Conservation (phyloP, 768 basidiomycete species). For the Coprinopsis strossmayeri region DNA sequence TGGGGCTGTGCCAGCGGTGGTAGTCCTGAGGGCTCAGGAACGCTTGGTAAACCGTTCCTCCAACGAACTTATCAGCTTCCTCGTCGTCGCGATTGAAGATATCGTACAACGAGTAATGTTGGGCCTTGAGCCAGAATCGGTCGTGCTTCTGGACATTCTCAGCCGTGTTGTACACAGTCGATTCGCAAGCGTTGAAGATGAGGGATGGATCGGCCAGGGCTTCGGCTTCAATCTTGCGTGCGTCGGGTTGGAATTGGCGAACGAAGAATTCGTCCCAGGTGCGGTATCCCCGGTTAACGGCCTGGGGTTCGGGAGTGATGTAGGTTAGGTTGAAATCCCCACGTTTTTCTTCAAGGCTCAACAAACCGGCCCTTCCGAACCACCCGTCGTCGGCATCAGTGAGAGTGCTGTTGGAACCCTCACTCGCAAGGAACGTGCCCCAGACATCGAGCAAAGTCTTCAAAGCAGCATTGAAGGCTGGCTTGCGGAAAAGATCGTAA, state of each 20-base stretch:
- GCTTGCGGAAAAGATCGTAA: conserved; percentile 28
- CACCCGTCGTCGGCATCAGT: conserved; percentile 33
- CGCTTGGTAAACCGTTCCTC: conserved; percentile 49
- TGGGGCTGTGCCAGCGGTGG: conserved; percentile 60
- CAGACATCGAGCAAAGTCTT: conserved; percentile 46
- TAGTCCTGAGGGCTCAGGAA: conserved; percentile 50
- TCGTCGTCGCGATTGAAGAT: conserved; percentile 40
- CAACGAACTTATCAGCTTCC: conserved; percentile 34
- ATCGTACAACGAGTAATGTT: conserved; percentile 52
- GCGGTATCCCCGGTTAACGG: conserved; percentile 35
- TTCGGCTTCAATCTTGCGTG: conserved; percentile 36
- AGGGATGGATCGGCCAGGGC: conserved; percentile 21
- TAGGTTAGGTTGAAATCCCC: conserved; percentile 24
- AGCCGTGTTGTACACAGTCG: conserved; percentile 36
- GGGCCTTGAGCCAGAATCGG: conserved; percentile 55
- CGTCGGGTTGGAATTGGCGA: conserved; percentile 29
- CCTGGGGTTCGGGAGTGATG: conserved; percentile 22
- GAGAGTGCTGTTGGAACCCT: conserved; percentile 17
- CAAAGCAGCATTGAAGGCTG: conserved; percentile 38
- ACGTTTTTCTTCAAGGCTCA: conserved; percentile 4
- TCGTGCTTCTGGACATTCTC: conserved; percentile 33
- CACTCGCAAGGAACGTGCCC: conserved; percentile 38
- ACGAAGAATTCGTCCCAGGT: conserved; percentile 56
- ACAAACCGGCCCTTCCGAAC: conserved; percentile 26
- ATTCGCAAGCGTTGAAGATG: conserved; percentile 50